Evolutionary conservation across 2,329 filamentous ascomycete species (phyloP).

Genomic region (Ceratocystiopsis minuta): DNA sequence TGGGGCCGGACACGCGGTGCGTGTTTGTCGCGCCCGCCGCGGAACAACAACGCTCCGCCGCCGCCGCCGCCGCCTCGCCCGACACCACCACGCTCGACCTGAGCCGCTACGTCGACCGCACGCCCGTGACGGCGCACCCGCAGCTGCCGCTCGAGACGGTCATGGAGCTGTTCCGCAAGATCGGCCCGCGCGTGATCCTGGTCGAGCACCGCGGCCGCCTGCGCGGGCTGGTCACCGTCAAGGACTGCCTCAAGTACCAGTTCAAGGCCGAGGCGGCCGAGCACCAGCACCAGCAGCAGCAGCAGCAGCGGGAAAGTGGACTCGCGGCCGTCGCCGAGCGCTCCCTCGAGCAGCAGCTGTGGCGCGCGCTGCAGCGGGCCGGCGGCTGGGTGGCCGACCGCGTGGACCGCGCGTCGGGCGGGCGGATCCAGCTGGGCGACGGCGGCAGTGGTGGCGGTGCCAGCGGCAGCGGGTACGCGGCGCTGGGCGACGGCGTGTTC

Average conservation of each 20-base stretch:
- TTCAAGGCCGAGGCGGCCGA: conserved; percentile 87
- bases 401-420: conserved; percentile 33
- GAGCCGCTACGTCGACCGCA: conserved; percentile 71
- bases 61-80: conserved; percentile 14
- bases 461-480: conserved; percentile 7
- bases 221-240: conserved; percentile 77
- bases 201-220: conserved; percentile 79
- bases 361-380: conserved; percentile 34
- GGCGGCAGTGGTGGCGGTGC: conserved; percentile 18
- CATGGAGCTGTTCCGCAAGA: conserved; percentile 97
- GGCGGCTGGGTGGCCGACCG: conserved; percentile 42
- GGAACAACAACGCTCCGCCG: conserved; percentile 15
- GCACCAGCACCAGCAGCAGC: conserved; percentile 36
- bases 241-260: conserved; percentile 93
- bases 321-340: conserved; percentile 30
- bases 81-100: conserved; percentile 49
- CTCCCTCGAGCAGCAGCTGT: conserved; percentile 47
- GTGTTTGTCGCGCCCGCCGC: conserved; percentile 41
- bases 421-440: conserved; percentile 34
- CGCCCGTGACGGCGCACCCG: conserved; percentile 80
- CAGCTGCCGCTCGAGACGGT: conserved; percentile 85
- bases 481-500: no score
- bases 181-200: conserved; percentile 76
- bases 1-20: conserved; percentile 54
- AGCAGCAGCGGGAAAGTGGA: conserved; percentile 24